Evolutionary conservation across 441 rosid genomes (phyloP).

Genomic region (Populus hybrid): DNA sequence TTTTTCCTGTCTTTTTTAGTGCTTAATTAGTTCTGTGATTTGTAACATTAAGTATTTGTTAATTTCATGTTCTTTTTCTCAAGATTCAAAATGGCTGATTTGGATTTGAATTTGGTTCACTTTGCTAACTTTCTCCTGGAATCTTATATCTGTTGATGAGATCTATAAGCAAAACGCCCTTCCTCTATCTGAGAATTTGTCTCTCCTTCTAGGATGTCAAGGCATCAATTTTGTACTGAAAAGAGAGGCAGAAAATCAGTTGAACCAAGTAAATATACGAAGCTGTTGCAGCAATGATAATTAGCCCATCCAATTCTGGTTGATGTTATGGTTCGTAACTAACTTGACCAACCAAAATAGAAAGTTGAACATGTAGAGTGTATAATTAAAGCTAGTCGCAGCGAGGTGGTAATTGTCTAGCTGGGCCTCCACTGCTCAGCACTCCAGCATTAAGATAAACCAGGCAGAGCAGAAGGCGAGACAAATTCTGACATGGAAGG

Average conservation of each 20-base stretch:
- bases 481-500: neutral
- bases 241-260: too few relatives aligned
- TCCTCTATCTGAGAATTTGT: neutral
- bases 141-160: neutral
- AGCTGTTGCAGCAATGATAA: too few relatives aligned
- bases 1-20: neutral
- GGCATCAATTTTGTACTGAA: neutral
- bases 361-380: neutral
- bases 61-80: neutral
- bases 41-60: neutral
- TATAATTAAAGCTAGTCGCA: neutral
- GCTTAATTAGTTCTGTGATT: neutral
- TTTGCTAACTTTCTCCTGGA: neutral
- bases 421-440: neutral
- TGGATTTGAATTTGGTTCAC: neutral
- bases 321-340: neutral
- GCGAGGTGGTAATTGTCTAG: neutral
- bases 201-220: neutral
- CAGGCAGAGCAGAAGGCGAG: neutral
- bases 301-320: neutral
- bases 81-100: neutral
- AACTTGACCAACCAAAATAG: neutral
- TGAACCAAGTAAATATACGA: too few relatives aligned
- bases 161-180: neutral
- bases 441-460: neutral